Evolutionary conservation across 352 stramenopile genomes (phyloP).

Genomic region (Thalassiosira mediterranea): DNA sequence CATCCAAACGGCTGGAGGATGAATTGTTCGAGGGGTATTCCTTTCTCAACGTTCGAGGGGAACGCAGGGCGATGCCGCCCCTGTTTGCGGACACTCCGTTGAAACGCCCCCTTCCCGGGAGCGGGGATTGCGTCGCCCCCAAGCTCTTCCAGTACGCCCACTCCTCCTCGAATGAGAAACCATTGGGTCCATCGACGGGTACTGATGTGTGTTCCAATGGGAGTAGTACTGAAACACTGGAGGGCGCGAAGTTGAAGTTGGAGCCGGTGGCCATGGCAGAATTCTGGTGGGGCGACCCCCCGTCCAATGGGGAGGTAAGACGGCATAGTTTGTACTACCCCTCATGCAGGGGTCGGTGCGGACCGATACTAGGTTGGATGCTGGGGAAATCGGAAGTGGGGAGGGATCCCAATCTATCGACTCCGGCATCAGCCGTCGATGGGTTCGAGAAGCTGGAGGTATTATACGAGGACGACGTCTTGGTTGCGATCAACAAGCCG

Average conservation of each 20-base stretch:
- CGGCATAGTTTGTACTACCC: conserved; percentile 36
- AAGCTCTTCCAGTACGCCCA: conserved; percentile 33
- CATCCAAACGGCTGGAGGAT: conserved; percentile 1
- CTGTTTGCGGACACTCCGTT: conserved; percentile 22
- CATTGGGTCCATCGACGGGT: too few relatives aligned
- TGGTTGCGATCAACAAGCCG: conserved; percentile 68
- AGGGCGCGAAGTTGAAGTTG: too few relatives aligned
- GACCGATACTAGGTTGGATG: conserved; percentile 27
- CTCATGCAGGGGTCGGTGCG: conserved; percentile 22
- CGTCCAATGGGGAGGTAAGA: not conserved
- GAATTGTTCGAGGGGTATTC: conserved; percentile 15
- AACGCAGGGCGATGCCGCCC: conserved; percentile 6
- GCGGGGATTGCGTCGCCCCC: conserved; percentile 23
- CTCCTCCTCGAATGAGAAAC: too few relatives aligned
- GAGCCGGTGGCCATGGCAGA: conserved; percentile 27
- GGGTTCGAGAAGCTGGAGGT: too few relatives aligned
- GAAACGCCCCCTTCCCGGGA: not conserved
- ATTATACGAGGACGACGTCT: conserved; percentile 65
- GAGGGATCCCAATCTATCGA: conserved; percentile 3
- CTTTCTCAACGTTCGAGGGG: conserved; percentile 17
- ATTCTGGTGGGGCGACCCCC: conserved; percentile 31
- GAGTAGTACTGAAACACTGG: too few relatives aligned
- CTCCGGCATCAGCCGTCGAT: too few relatives aligned
- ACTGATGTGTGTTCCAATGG: too few relatives aligned
- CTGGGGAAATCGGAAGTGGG: conserved; percentile 13